These are phyloP conservation scores for Pseudisothecium myosuroides DNA, from an alignment of 225 moss, liverwort and hornwort species.

Conservation along the genomic window DNA sequence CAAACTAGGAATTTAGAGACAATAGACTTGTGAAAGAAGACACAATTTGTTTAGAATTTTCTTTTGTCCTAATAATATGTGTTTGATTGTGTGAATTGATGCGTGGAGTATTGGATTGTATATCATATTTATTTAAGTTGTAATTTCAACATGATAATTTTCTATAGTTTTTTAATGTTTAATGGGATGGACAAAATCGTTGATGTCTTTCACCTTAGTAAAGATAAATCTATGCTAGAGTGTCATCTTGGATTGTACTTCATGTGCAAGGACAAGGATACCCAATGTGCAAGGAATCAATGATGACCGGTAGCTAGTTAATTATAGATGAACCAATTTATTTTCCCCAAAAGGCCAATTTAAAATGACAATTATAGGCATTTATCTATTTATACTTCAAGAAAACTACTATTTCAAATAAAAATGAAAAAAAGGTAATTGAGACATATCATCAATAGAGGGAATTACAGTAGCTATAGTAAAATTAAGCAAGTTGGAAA, in stretches of 20 bases:
- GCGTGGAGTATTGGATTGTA: background rate
- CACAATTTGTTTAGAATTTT: accelerated
- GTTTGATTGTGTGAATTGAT: background rate
- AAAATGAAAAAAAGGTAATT: background rate
- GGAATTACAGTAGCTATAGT: accelerated
- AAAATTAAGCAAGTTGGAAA: background rate
- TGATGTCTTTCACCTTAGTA: background rate
- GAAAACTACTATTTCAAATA: background rate
- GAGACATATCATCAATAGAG: too few relatives aligned
- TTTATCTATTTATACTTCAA: too few relatives aligned
- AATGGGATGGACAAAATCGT: background rate
- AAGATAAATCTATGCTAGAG: background rate
- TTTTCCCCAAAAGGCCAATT: accelerated
- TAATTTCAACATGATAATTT: background rate
- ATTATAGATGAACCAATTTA: background rate
- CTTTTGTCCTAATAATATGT: background rate
- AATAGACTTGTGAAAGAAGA: background rate
- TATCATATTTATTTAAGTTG: background rate
- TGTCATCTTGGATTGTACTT: background rate
- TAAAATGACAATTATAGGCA: background rate
- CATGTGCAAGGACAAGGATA: background rate
- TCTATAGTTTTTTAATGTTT: background rate
- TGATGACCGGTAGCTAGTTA: accelerated
- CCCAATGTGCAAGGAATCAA: background rate
- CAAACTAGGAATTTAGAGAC: background rate